Base-by-base conservation (phyloP, 768 basidiomycete genomes). In the Gelatoporia subvermispora region DNA sequence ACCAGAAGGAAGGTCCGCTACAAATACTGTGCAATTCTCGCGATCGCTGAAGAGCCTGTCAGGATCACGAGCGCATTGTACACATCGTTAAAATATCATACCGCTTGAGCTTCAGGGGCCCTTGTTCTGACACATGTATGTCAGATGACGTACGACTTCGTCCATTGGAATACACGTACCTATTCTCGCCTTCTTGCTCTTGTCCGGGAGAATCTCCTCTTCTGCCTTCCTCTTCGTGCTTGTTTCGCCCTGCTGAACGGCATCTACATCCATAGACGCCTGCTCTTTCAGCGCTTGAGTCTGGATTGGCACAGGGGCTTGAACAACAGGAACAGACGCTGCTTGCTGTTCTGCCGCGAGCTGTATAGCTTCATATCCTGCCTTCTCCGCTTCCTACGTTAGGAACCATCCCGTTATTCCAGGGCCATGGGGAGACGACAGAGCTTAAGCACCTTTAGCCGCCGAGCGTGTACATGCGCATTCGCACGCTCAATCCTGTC, bases 11-110 rank as follows among this genome's bases (percentile, higher is more conserved):
- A 96, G 67, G 39, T 87, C 82, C 3, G 83, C 78, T 13, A 96
- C 86, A 50, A 98, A 89, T 3, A 98, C 85, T 0, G 93, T 95
- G 23, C 84, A 81, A 57, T 97, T 89, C 70, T 99, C 96, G 40
- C 96, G 91, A 68, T 99, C 96, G 55, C 95, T 94, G 31, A 24
- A 3, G 24, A 10, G 10, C 35, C 0, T 22, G 17, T 35, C 15
- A 43, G 15, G 15, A 15, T 20, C 35, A 46, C 17, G 31, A 13
- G 18, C 28, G 43, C 8, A 25, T 10, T 15, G 10, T 11, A 43
- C 39, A 13, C 21, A 43, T 13, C 24, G 20, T 16, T 15, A 53
- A 40, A 54, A 49, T 36, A 47, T 52, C 61, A 35, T 38, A 85
- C 87, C 87, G 73, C 66, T 88, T 88, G 23, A 85, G 64, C 8